Evolutionary conservation across 108 stramenopile genomes (phyloP).

Genomic region (Aureococcus anophagefferens): DNA sequence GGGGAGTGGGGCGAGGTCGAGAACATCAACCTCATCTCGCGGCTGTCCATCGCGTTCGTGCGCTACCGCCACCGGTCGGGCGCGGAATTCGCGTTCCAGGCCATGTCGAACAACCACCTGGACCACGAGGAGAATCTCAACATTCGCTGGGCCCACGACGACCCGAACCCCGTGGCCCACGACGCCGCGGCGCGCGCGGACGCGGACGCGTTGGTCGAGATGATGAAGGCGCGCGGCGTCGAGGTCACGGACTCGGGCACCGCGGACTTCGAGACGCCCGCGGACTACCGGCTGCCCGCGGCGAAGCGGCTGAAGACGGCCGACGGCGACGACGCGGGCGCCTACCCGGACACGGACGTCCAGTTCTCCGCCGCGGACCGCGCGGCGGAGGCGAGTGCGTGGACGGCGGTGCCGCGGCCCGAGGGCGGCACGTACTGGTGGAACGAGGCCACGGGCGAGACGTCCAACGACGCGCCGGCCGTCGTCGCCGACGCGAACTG

Average conservation of each 20-base stretch:
- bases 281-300: slow-evolving; percentile 3
- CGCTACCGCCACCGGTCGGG: slow-evolving; percentile 19
- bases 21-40: slow-evolving; percentile 27
- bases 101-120: slow-evolving; percentile 34
- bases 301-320: not conserved
- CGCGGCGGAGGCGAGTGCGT: no score
- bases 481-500: not conserved
- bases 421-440: not conserved
- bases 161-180: slow-evolving; percentile 41
- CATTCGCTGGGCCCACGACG: slow-evolving; percentile 36
- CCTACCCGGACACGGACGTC: slow-evolving; percentile 18
- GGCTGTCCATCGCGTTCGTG: slow-evolving; percentile 32
- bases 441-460: not conserved
- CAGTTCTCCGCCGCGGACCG: not conserved
- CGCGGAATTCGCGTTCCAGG: slow-evolving; percentile 35
- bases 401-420: no score
- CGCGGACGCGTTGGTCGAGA: slow-evolving; percentile 23
- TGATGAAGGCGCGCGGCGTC: slow-evolving; percentile 23
- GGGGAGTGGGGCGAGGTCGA: slow-evolving; percentile 47
- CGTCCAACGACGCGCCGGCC: not conserved
- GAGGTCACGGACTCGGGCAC: not conserved
- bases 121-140: slow-evolving; percentile 28
- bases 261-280: slow-evolving; percentile 1
- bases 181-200: slow-evolving; percentile 34
- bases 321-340: not conserved